Evolutionary conservation across 495 filamentous ascomycete genomes (phyloP).

Genomic region (Hyphodiscus hymeniophilus): DNA sequence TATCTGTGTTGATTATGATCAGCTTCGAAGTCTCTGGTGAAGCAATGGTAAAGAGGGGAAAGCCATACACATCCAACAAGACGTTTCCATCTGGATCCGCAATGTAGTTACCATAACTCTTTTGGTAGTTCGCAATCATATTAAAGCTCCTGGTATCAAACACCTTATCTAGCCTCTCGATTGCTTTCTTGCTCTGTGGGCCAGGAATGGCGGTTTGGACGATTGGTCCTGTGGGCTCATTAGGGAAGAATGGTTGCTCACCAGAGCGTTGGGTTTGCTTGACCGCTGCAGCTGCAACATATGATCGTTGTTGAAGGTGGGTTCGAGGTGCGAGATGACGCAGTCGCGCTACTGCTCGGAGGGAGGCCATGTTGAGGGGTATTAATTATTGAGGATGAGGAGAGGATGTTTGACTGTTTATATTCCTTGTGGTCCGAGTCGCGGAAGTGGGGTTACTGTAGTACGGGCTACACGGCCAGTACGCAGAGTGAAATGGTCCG

Average conservation of each 20-base stretch:
- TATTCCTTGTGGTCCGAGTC: not conserved
- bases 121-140: conserved; percentile 78
- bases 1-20: conserved; percentile 42
- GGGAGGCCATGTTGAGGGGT: conserved; percentile 20
- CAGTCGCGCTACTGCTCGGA: conserved; percentile 22
- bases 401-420: not conserved
- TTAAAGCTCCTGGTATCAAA: conserved; percentile 93
- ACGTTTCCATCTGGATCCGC: conserved; percentile 83
- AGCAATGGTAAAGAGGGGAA: too few relatives aligned
- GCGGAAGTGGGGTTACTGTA: conserved; percentile 2
- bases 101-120: conserved; percentile 70
- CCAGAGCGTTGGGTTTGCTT: conserved; percentile 5
- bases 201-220: conserved; percentile 79
- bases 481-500: too few relatives aligned
- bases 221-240: conserved; percentile 69
- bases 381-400: not conserved
- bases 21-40: too few relatives aligned
- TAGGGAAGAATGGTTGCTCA: conserved; percentile 46
- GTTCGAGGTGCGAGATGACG: conserved; percentile 9
- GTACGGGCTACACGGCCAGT: too few relatives aligned
- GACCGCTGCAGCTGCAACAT: conserved; percentile 14
- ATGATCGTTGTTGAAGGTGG: conserved; percentile 8
- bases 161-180: conserved; percentile 69
- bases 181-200: conserved; percentile 62
- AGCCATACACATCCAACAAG: conserved; percentile 66